These are phyloP conservation scores for Gleditsia sinensis DNA, from an alignment of 306 rosid species.

Conservation along the genomic window DNA sequence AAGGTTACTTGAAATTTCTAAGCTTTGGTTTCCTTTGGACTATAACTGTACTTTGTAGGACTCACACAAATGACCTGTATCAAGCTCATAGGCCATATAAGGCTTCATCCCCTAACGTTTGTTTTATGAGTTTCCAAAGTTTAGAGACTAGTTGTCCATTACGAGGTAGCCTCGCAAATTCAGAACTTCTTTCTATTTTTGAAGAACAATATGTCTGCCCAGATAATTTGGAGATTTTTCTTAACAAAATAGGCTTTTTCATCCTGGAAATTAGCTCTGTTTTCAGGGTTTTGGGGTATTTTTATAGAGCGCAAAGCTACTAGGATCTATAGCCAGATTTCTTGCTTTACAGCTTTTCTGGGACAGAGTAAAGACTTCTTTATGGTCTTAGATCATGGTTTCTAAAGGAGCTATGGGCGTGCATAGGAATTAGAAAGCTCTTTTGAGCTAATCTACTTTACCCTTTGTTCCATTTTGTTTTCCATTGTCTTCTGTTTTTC, in stretches of 20 bases:
- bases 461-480: too few species aligned
- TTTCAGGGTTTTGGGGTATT: background rate
- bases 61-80: background rate
- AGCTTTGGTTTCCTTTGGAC: too few species aligned
- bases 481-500: too few species aligned
- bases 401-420: background rate
- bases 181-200: background rate
- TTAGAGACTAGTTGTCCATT: background rate
- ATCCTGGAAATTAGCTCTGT: background rate
- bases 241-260: background rate
- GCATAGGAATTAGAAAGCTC: background rate
- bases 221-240: background rate
- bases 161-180: too few species aligned
- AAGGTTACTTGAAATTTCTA: too few species aligned
- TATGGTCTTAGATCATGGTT: background rate
- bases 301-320: background rate
- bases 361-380: background rate
- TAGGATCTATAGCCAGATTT: background rate
- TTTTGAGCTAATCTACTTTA: background rate
- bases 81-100: background rate
- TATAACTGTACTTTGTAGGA: background rate
- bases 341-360: background rate
- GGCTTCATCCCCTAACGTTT: background rate
- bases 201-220: background rate
- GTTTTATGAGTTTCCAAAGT: background rate